These are phyloP conservation scores for Botrytis porri DNA, from an alignment of 2,329 filamentous ascomycete species.

Conservation along the genomic window DNA sequence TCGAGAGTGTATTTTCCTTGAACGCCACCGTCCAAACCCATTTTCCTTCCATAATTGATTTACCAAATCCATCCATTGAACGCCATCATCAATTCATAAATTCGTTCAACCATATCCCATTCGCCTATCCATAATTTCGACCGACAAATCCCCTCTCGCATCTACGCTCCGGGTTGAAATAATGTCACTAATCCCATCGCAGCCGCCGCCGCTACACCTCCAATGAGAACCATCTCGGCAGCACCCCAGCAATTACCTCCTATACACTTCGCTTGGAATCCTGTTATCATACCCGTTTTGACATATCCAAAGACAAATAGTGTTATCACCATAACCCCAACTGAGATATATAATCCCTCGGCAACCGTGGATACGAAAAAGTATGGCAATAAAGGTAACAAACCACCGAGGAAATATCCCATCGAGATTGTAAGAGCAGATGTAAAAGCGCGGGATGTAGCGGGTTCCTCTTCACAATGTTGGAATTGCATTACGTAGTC, in stretches of 20 bases:
- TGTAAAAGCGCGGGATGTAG: constrained; percentile 36
- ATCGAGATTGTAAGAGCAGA: constrained; percentile 55
- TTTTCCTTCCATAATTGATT: neutral
- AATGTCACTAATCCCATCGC: constrained; percentile 42
- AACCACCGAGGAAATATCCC: constrained; percentile 55
- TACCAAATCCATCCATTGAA: neutral
- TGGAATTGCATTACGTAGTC: constrained; percentile 43
- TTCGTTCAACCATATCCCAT: neutral
- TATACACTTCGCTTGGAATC: constrained; percentile 36
- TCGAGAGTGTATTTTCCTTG: constrained; percentile 25
- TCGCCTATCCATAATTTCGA: constrained; percentile 16
- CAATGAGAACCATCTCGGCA: constrained; percentile 43
- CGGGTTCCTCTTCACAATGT: constrained; percentile 36
- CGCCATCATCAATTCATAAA: neutral
- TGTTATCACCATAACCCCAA: constrained; percentile 58
- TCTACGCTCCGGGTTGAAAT: constrained; percentile 32
- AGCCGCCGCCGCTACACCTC: constrained; percentile 40
- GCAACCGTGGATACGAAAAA: constrained; percentile 47
- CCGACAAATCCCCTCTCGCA: neutral
- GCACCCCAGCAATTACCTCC: constrained; percentile 37
- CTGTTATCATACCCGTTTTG: constrained; percentile 55
- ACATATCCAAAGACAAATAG: constrained; percentile 63
- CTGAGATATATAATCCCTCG: constrained; percentile 54
- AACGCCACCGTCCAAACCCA: constrained; percentile 19
- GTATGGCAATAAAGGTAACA: constrained; percentile 56